These are phyloP conservation scores for Grammothele lineata DNA, from an alignment of 768 basidiomycete genomes.

Conservation along the genomic window DNA sequence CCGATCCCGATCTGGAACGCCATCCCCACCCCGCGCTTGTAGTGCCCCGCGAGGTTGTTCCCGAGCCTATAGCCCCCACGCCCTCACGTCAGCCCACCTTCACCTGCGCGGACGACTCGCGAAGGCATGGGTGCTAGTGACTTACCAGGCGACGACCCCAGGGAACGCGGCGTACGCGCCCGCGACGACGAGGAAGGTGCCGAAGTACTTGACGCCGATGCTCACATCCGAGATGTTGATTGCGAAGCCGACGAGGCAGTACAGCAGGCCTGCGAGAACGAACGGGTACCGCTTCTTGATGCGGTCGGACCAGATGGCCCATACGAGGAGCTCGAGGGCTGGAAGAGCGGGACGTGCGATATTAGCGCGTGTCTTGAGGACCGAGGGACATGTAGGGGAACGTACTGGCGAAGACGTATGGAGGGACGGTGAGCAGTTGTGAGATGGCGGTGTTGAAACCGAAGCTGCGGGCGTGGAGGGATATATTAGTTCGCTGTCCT, in stretches of 20 bases:
- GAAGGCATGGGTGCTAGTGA: too few species aligned
- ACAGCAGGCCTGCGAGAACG: slow-evolving; percentile 44
- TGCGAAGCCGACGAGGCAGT: slow-evolving; percentile 53
- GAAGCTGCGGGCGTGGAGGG: too few species aligned
- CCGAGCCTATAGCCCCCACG: slow-evolving; percentile 53
- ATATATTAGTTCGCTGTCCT: too few species aligned
- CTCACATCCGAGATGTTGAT: slow-evolving; percentile 57
- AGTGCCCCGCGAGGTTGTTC: slow-evolving; percentile 63
- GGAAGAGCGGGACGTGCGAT: too few species aligned
- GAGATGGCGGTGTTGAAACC: slow-evolving; percentile 53
- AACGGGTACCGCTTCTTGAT: slow-evolving; percentile 51
- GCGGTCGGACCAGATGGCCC: slow-evolving; percentile 57
- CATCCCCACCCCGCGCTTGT: slow-evolving; percentile 66
- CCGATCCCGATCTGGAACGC: slow-evolving; percentile 68
- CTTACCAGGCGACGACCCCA: slow-evolving; percentile 57
- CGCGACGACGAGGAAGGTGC: slow-evolving; percentile 62
- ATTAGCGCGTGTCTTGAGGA: too few species aligned
- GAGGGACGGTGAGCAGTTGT: slow-evolving; percentile 66
- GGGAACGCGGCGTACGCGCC: slow-evolving; percentile 61
- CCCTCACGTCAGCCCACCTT: too few species aligned
- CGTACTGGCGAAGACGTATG: slow-evolving; percentile 52
- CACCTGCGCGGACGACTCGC: too few species aligned
- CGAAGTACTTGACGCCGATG: slow-evolving; percentile 61
- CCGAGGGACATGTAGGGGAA: too few species aligned
- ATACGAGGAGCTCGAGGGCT: slow-evolving; percentile 51